phyloP scores from a whole-genome alignment of 164 flowering plant species.

The Aristolochia californica region DNA sequence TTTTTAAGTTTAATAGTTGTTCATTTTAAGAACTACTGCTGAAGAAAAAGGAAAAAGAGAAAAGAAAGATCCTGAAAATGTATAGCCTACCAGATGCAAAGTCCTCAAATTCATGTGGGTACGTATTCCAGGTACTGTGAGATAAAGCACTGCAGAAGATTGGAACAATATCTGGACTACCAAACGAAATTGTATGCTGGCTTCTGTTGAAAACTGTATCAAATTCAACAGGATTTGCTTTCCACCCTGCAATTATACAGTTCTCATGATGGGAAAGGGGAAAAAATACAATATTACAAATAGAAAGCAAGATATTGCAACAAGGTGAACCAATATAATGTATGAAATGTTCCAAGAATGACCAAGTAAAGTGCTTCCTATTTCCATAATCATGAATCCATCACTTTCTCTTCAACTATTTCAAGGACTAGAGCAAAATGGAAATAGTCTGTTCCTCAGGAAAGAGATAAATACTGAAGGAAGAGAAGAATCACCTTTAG shows the following conservation, averaged over 20 bases:
- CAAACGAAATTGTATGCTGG: conserved; percentile 70
- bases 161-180: conserved; percentile 96
- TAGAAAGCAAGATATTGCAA: neutral
- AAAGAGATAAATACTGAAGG: neutral
- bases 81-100: conserved; percentile 69
- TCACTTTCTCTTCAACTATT: no score
- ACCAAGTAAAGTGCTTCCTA: no score
- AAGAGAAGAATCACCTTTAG: conserved; percentile 48
- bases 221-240: conserved; percentile 96
- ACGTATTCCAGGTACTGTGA: conserved; percentile 77
- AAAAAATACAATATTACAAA: neutral
- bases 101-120: conserved; percentile 92
- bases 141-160: conserved; percentile 89
- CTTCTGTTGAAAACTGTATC: conserved; percentile 92
- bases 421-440: neutral
- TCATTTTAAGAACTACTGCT: no score
- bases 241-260: conserved; percentile 63
- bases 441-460: no score
- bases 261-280: neutral
- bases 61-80: neutral
- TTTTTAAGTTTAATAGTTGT: no score
- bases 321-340: neutral
- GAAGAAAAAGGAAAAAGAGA: neutral
- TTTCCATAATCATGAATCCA: no score
- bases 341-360: neutral